These are phyloP conservation scores for Achlya hypogyna DNA, from an alignment of 352 stramenopile genomes.

Conservation along the genomic window DNA sequence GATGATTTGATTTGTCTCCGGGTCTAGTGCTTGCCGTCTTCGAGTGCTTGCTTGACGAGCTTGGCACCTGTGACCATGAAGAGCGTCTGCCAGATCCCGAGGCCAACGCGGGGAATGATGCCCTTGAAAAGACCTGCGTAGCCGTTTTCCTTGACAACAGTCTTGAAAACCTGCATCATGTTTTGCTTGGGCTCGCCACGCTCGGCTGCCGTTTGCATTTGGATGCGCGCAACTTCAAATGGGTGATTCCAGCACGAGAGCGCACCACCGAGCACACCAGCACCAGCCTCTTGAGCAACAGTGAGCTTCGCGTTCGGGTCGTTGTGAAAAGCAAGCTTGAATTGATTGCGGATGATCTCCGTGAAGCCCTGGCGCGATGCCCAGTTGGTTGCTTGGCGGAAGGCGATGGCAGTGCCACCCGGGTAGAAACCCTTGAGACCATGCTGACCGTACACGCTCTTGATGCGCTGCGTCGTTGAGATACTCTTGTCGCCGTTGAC, in stretches of 20 bases:
- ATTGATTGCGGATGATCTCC: conserved; percentile 74
- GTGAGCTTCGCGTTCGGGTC: conserved; percentile 82
- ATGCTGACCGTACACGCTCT: conserved; percentile 74
- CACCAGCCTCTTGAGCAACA: conserved; percentile 73
- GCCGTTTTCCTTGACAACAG: conserved; percentile 78
- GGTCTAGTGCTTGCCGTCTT: conserved; percentile 13
- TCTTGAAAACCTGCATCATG: conserved; percentile 85
- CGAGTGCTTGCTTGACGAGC: conserved; percentile 76
- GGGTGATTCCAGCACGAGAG: conserved; percentile 89
- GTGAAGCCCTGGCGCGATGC: conserved; percentile 83
- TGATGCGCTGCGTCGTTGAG: conserved; percentile 69
- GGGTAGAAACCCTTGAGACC: conserved; percentile 88
- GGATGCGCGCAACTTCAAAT: conserved; percentile 87
- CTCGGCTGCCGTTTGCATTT: conserved; percentile 86
- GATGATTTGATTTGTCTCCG: too few relatives aligned
- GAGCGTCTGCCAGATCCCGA: conserved; percentile 87
- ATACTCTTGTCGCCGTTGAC: conserved; percentile 87
- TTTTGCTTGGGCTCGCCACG: conserved; percentile 83
- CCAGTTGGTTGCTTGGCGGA: conserved; percentile 89
- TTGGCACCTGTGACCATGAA: conserved; percentile 90
- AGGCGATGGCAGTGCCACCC: conserved; percentile 82
- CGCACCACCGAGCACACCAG: conserved; percentile 78
- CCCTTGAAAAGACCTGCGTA: conserved; percentile 82
- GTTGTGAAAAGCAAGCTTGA: conserved; percentile 79
- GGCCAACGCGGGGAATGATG: conserved; percentile 77